A percentile compares a stretch with the other conserved stretches of the same genome.
Conservation (phyloP, 208 protist genomes). For the Leishmania turanica region DNA sequence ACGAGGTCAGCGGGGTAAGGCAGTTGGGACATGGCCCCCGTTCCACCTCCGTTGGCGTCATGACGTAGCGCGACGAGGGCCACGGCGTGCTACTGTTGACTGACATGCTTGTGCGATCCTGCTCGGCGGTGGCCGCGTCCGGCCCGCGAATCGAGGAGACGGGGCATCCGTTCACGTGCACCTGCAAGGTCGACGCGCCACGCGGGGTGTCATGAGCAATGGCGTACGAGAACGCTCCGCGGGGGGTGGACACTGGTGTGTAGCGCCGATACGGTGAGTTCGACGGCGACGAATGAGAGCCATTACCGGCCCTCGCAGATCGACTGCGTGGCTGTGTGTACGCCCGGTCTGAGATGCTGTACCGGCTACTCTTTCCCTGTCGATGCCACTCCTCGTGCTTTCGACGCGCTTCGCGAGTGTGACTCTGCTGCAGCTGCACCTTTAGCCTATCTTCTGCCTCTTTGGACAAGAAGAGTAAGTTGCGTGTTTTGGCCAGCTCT, state of each 20-base stretch:
- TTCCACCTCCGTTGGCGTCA: constrained; percentile 34
- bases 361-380: constrained; percentile 1
- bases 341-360: background rate
- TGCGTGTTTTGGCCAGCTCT: constrained; percentile 68
- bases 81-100: constrained; percentile 24
- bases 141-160: constrained; percentile 19
- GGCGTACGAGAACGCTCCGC: constrained; percentile 27
- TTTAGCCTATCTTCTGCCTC: constrained; percentile 42
- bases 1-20: constrained; percentile 47
- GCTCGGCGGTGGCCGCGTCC: background rate
- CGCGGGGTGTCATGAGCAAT: constrained; percentile 19
- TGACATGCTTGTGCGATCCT: constrained; percentile 15
- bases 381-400: constrained; percentile 25
- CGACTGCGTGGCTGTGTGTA: constrained; percentile 9
- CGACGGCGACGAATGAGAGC: background rate
- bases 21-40: constrained; percentile 77
- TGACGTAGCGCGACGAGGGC: constrained; percentile 30
- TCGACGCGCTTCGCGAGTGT: constrained; percentile 31
- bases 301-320: constrained; percentile 9
- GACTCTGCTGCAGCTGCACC: constrained; percentile 47
- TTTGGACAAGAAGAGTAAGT: constrained; percentile 36
- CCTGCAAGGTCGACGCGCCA: constrained; percentile 1
- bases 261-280: constrained; percentile 7
- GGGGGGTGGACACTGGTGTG: constrained; percentile 12
- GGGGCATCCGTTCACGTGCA: constrained; percentile 8